Evolutionary conservation across 2,329 filamentous ascomycete species (phyloP), one percentile per base, ranked within the genome.

Genomic region (Alternaria triticimaculans): DNA sequence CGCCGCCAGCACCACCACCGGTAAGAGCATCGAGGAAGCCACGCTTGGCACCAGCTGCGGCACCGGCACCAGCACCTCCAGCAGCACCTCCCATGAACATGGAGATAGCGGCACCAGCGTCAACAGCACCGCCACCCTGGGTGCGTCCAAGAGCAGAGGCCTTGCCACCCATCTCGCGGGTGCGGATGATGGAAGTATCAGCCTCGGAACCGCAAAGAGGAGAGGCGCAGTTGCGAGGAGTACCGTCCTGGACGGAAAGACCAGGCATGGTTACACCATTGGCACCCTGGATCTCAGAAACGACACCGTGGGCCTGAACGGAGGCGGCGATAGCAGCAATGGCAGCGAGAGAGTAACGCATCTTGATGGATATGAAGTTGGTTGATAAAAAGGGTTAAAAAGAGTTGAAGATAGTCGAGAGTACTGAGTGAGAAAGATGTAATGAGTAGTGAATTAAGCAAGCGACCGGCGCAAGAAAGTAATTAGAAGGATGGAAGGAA

Each of bases 101-200:
- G 43, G 60, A 30, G 28, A 63, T 63, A 44, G 60, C 60, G 12
- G 60, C 49, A 25, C 49, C 56, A 45, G 60, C 60, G 21, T 60
- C 54, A 14, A 63, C 83, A 15, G 89, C 88, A 57, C 84, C 86
- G 55, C 84, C 86, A 63, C 84, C 86, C 72, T 87, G 78, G 56
- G 89, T 91, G 68, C 88, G 87, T 70, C 89, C 89, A n/a, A 92
- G 85, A 55, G 89, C 83, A 33, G 83, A 84, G 37, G 87, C 87
- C 69, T 84, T 82, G 71, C 80, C 82, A 53, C 81, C 80, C 61
- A 91, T 84, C 80, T 91, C 89, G 12, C 82, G 79, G 64, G 86
- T 80, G 41, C 89, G 87, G 79, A 91, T 90, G 82, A 91, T 90
- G 77, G 89, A 84, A n/a, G 89, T 91, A 74, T 92, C 89, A 63